Percentiles rank a stretch among this genome's conserved stretches.
phyloP scores from a whole-genome alignment of 805 yeast species.

The Candida michaelii region DNA sequence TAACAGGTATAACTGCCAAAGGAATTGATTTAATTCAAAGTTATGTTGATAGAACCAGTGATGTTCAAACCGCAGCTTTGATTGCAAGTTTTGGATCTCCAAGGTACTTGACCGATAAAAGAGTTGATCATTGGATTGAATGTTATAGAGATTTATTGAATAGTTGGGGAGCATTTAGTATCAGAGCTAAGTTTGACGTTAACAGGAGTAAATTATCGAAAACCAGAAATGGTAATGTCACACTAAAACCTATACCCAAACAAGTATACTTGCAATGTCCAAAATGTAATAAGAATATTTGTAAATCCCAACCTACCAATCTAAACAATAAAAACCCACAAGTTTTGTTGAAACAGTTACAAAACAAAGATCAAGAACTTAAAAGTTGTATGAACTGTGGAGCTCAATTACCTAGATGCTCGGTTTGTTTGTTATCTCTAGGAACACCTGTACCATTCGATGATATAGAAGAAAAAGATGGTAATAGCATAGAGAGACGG shows the following conservation, averaged over 20 bases:
- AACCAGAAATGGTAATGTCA: constrained; percentile 46
- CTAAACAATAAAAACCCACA: constrained; percentile 17
- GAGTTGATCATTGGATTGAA: constrained; percentile 78
- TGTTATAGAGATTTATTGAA: constrained; percentile 68
- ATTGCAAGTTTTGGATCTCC: constrained; percentile 83
- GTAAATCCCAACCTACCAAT: constrained; percentile 28
- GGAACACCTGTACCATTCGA: constrained; percentile 63
- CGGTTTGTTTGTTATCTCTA: constrained; percentile 77
- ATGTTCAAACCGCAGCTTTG: constrained; percentile 87
- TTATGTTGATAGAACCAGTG: constrained; percentile 84
- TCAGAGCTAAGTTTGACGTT: constrained; percentile 84
- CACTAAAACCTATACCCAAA: constrained; percentile 55
- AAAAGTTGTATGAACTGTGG: constrained; percentile 80
- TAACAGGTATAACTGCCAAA: constrained; percentile 88
- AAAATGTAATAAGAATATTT: constrained; percentile 74
- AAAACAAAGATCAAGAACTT: constrained; percentile 26
- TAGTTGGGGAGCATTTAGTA: constrained; percentile 77
- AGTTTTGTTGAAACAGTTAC: constrained; percentile 35
- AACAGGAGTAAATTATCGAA: constrained; percentile 64
- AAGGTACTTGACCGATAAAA: constrained; percentile 67
- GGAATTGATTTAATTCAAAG: constrained; percentile 82
- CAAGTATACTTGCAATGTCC: constrained; percentile 82
- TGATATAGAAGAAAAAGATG: constrained; percentile 18
- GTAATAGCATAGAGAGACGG: constrained; percentile 33
- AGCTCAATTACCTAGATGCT: constrained; percentile 83